Conservation (phyloP, 1,284 basidiomycete genomes). For the Mycena sp. region DNA sequence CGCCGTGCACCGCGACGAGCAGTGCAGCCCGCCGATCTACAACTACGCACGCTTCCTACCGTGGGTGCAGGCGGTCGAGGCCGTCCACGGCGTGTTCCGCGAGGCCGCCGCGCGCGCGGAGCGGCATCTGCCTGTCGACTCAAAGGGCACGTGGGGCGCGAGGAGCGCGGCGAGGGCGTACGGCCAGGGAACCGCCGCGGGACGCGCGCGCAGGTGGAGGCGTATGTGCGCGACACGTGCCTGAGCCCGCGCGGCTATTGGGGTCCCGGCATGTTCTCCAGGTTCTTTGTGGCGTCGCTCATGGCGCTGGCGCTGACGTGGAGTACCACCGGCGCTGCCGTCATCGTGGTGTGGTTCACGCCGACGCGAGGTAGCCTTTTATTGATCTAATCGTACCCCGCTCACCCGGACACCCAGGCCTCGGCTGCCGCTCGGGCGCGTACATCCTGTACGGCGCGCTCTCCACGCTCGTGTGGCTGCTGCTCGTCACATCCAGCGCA, state of each 20-base stretch:
- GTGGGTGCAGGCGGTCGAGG: slow-evolving; percentile 30
- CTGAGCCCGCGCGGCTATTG: slow-evolving; percentile 28
- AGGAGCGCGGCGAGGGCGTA: not conserved
- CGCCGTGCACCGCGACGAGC: slow-evolving; percentile 25
- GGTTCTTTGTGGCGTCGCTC: slow-evolving; percentile 46
- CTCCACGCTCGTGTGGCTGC: slow-evolving; percentile 48
- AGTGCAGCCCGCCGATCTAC: slow-evolving; percentile 29
- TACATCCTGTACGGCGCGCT: slow-evolving; percentile 49
- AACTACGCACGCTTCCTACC: slow-evolving; percentile 31
- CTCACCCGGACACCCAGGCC: slow-evolving; percentile 29
- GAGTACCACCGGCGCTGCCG: slow-evolving; percentile 47
- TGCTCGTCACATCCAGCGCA: slow-evolving; percentile 48
- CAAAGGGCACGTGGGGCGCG: slow-evolving; percentile 2
- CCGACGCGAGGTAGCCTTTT: slow-evolving; percentile 45
- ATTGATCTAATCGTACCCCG: not conserved
- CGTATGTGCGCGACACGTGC: slow-evolving; percentile 34
- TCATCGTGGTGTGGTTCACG: slow-evolving; percentile 48
- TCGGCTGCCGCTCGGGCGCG: slow-evolving; percentile 52
- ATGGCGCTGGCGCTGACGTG: slow-evolving; percentile 49
- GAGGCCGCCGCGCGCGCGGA: slow-evolving; percentile 11
- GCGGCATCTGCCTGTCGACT: slow-evolving; percentile 16
- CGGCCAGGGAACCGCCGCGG: slow-evolving; percentile 35
- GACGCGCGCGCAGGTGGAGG: slow-evolving; percentile 35
- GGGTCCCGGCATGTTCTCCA: slow-evolving; percentile 40
- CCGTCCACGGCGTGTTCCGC: slow-evolving; percentile 23